phyloP scores from a whole-genome alignment of 2,329 filamentous ascomycete genomes.

The Aspergillus viridinutans region DNA sequence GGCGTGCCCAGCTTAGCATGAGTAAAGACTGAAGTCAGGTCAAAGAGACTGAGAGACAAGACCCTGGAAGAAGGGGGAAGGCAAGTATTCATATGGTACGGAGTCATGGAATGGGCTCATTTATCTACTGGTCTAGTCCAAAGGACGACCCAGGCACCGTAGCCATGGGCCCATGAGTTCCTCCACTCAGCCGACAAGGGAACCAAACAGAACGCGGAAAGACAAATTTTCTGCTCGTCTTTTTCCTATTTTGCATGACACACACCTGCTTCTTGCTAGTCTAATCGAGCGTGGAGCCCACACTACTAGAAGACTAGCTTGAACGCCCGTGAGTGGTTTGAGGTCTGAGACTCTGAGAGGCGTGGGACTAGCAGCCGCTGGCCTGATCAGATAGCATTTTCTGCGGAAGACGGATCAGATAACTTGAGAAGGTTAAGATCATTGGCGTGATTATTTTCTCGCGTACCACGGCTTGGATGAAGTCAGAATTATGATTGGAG shows the following conservation, averaged over 20 bases:
- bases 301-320: background rate
- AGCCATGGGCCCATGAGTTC: background rate
- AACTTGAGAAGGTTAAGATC: background rate
- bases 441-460: background rate
- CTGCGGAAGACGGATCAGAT: conserved; percentile 6
- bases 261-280: background rate
- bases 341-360: background rate
- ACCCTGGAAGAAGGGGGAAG: background rate
- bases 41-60: background rate
- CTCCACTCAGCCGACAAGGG: background rate
- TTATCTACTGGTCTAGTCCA: background rate
- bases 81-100: background rate
- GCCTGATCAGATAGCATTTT: conserved; percentile 9
- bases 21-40: background rate
- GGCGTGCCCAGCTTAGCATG: background rate
- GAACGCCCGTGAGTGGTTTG: background rate
- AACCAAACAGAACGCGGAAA: background rate
- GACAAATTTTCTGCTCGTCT: background rate
- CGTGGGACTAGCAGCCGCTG: background rate
- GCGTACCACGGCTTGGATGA: background rate
- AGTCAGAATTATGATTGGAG: background rate
- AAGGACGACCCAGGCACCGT: too few relatives aligned
- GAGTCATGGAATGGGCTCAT: background rate
- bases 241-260: conserved; percentile 2
- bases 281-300: background rate